Percentiles rank a stretch among this genome's conserved stretches.
Conservation (phyloP, 108 stramenopile species). For the Fistulifera pelliculosa region DNA sequence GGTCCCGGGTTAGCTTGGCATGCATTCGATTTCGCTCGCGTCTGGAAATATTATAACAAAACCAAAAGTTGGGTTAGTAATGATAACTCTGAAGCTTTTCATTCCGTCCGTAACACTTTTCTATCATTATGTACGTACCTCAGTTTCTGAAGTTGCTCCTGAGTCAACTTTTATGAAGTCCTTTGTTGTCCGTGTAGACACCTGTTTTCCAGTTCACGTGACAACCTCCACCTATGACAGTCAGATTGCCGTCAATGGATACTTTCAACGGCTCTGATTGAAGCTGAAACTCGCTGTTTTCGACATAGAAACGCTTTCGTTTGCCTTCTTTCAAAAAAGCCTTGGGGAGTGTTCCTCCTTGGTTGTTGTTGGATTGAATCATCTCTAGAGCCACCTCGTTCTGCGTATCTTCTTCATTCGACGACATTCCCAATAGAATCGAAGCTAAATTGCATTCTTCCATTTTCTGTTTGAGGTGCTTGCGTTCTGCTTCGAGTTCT, state of each 20-base stretch:
- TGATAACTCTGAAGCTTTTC: background rate
- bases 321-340: slow-evolving; percentile 35
- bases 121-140: slow-evolving; percentile 44
- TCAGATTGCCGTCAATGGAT: slow-evolving; percentile 48
- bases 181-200: slow-evolving; percentile 53
- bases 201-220: slow-evolving; percentile 85
- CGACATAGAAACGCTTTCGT: slow-evolving; percentile 55
- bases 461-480: slow-evolving; percentile 55
- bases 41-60: slow-evolving; percentile 19
- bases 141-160: slow-evolving; percentile 49
- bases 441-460: slow-evolving; percentile 82
- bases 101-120: background rate
- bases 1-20: slow-evolving; percentile 89
- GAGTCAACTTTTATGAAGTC: slow-evolving; percentile 38
- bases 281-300: slow-evolving; percentile 18
- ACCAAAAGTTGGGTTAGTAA: no score
- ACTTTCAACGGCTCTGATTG: slow-evolving; percentile 39
- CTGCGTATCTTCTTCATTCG: slow-evolving; percentile 9
- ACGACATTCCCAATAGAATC: slow-evolving; percentile 65
- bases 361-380: background rate
- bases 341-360: slow-evolving; percentile 2
- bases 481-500: slow-evolving; percentile 59
- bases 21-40: slow-evolving; percentile 94
- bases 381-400: background rate
- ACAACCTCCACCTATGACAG: slow-evolving; percentile 42